These are phyloP conservation scores for Malus fusca DNA, from an alignment of 306 rosid species.

Conservation along the genomic window DNA sequence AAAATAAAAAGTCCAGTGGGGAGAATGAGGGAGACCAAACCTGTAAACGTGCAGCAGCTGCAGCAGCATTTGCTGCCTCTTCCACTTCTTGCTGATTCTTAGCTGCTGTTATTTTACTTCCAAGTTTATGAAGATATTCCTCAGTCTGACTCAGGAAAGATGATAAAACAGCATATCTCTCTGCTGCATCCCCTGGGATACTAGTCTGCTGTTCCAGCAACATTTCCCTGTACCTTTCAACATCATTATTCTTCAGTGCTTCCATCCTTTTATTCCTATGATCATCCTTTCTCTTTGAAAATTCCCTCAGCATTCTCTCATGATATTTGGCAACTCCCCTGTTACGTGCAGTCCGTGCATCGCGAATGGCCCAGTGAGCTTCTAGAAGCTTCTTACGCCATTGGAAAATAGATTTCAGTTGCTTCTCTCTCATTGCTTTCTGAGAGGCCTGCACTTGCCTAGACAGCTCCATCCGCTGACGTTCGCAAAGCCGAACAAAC, in stretches of 20 bases:
- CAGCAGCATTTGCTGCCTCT: constrained; percentile 88
- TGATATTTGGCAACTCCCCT: constrained; percentile 98
- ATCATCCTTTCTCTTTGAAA: constrained; percentile 90
- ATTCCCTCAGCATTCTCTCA: constrained; percentile 88
- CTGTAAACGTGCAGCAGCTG: constrained; percentile 90
- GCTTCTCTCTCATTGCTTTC: constrained; percentile 80
- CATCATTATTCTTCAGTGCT: constrained; percentile 94
- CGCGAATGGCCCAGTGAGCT: constrained; percentile 94
- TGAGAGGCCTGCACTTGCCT: constrained; percentile 93
- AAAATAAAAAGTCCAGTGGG: not conserved
- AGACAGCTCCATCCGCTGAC: constrained; percentile 84
- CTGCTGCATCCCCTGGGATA: constrained; percentile 85
- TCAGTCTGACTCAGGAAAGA: constrained; percentile 91
- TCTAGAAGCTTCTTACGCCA: constrained; percentile 99
- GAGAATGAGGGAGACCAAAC: constrained; percentile 23
- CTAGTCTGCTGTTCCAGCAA: constrained; percentile 90
- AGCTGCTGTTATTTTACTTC: constrained; percentile 88
- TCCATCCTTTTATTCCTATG: constrained; percentile 91
- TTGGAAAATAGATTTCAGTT: constrained; percentile 81
- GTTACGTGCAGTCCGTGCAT: constrained; percentile 92
- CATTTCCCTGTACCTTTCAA: constrained; percentile 96
- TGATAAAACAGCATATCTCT: constrained; percentile 93
- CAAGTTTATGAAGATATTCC: constrained; percentile 90
- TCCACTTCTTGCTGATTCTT: constrained; percentile 87
- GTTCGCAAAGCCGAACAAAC: constrained; percentile 91